Percentiles rank a stretch among this genome's conserved stretches.
Conservation (phyloP, 148 eudicot species). For the Limonium bicolor region DNA sequence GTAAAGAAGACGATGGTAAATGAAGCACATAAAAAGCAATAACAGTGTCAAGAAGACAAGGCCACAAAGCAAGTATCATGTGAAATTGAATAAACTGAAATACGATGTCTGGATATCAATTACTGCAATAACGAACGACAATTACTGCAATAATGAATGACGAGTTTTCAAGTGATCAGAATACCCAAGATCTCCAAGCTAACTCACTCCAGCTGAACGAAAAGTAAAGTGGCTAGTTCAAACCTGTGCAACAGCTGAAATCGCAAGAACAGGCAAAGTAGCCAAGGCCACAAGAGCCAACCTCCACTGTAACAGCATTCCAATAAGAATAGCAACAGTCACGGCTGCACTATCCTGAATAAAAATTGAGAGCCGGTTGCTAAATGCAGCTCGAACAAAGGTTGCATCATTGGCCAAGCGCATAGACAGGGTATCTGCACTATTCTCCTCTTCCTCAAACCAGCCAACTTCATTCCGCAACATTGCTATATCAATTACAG, state of each 20-base stretch:
- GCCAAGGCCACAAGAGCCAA: constrained; percentile 88
- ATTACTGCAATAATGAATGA: no score
- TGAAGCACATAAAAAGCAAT: no score
- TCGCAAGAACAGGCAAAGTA: constrained; percentile 68
- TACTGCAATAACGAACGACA: no score
- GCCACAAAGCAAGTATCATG: no score
- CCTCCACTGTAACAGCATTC: constrained; percentile 77
- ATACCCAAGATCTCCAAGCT: no score
- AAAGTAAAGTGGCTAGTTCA: constrained; percentile 5
- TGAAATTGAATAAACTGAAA: no score
- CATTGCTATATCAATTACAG: constrained; percentile 50
- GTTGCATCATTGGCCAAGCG: constrained; percentile 99
- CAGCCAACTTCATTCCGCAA: constrained; percentile 97
- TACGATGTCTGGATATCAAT: no score
- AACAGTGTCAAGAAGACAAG: no score
- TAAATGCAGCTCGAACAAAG: constrained; percentile 99
- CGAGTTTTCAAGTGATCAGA: no score
- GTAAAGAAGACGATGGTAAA: no score
- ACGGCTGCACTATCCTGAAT: constrained; percentile 97
- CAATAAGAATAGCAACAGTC: constrained; percentile 76
- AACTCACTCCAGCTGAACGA: no score
- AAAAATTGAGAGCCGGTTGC: constrained; percentile 90
- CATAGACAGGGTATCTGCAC: constrained; percentile 94
- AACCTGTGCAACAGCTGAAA: constrained; percentile 98
- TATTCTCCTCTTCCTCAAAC: constrained; percentile 97